Evolutionary conservation across 768 basidiomycete species (phyloP), one percentile per base, ranked within the genome.

Genomic region (Hypsizygus marmoreus): DNA sequence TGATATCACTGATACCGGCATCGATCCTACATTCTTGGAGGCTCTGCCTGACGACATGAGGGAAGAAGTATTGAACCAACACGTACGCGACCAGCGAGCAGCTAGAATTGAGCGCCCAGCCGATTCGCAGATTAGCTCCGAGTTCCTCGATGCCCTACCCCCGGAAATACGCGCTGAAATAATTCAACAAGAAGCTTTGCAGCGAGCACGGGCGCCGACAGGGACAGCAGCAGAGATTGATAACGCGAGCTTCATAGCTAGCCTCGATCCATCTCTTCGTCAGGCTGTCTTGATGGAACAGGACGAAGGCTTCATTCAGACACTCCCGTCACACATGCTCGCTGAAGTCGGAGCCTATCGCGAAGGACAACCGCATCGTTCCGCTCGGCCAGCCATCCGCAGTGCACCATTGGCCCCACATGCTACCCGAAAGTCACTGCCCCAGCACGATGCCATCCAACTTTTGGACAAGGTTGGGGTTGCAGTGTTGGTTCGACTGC

Each of bases 11-110:
- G 94, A 98, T 57, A 95, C 94, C 28, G 97, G 97, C 4, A 97
- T 99, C 60, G 97, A 99, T 63, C 92, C 95, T 2, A 94, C 92
- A 4, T 99, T 99, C 79, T 73, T 99, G 46, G 94, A 97, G 68
- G 97, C 97, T 19, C 71, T 99, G 7, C 97, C 97, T 0, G 97
- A 99, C 61, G 95, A 98, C 54, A 98, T 99, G 88, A 83, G 97
- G 40, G 95, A 97, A 62, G 97, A 99, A 61, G 93, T 99, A 26
- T 76, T 99, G 42, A 94, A 95, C 58, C 97, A 99, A 60, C 95
- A 99, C 60, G 84, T 97, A 55, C 86, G 94, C 7, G 97, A 98
- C 56, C 91, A 86, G 49, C 84, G 87, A 30, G 84, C 89, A 9
- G 83, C 91, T 4, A 75, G 83, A 59, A 72, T 84, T 45, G 87